phyloP scores from a whole-genome alignment of 371 early-diverging fungal genomes.

The Circinella minor region DNA sequence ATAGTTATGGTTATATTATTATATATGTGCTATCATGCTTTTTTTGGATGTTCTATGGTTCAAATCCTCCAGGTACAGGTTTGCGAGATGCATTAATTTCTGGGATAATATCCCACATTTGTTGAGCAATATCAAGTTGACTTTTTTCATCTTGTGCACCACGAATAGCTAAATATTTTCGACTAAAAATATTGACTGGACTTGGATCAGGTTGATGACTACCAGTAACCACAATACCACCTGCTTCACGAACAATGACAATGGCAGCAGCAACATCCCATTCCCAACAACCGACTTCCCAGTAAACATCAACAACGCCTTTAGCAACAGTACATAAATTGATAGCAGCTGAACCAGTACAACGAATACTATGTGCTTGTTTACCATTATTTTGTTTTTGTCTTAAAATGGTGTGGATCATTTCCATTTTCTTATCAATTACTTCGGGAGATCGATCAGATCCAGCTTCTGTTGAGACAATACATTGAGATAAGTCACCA shows the following conservation, averaged over 20 bases:
- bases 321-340: slow-evolving; percentile 83
- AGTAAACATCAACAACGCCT: slow-evolving; percentile 86
- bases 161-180: slow-evolving; percentile 57
- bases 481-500: slow-evolving; percentile 64
- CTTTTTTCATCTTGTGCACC: slow-evolving; percentile 28
- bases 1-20: background rate
- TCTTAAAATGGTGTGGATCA: slow-evolving; percentile 58
- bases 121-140: slow-evolving; percentile 40
- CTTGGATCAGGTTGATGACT: slow-evolving; percentile 22
- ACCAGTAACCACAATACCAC: slow-evolving; percentile 75
- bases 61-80: slow-evolving; percentile 55
- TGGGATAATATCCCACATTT: slow-evolving; percentile 52
- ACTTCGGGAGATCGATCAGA: slow-evolving; percentile 64
- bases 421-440: slow-evolving; percentile 69
- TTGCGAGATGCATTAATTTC: slow-evolving; percentile 46
- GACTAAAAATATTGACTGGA: slow-evolving; percentile 51
- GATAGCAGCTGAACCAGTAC: slow-evolving; percentile 82
- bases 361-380: slow-evolving; percentile 76
- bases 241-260: slow-evolving; percentile 74
- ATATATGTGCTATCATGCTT: no score
- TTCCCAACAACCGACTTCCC: slow-evolving; percentile 89
- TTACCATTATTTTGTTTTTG: slow-evolving; percentile 42
- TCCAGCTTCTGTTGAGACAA: slow-evolving; percentile 87
- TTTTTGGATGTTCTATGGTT: slow-evolving; percentile 7
- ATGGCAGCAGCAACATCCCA: slow-evolving; percentile 86